Base-by-base conservation (phyloP, 495 filamentous ascomycete species). In the Aspergillus bridgeri region DNA sequence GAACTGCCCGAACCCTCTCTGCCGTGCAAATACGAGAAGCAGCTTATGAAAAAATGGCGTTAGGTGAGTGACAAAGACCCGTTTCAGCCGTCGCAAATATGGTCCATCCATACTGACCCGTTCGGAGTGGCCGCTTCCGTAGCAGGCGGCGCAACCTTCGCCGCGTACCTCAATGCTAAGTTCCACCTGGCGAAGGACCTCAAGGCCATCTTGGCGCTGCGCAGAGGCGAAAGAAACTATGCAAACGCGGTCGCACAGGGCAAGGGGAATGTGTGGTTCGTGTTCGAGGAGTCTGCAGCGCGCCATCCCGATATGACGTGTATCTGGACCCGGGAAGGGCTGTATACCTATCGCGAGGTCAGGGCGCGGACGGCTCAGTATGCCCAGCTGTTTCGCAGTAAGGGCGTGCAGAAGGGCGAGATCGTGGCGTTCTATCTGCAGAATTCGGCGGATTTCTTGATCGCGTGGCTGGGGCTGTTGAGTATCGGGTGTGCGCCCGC, bases 161-260 rank as follows among this genome's bases (percentile, higher is more conserved):
- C 79, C 25, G 75, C 78, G 17, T 92, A 92, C 65, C 73, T 90
- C 48, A 83, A 91, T 60, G 89, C 85, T 52, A 89, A 88, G 75
- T 85, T 81, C 53, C 80, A 86, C 64, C 56, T 91, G 49, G 57
- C 63, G 27, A 85, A 89, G 63, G 88, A 91, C 68, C 45, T 87
- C 21, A 52, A 62, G 2, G 58, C 47, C 2, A 43, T 83, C 48
- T 73, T 63, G 24, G 63, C 33, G 19, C 33, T 59, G 48, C 72
- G 63, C 13, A 64, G 63, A 33, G 64, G 70, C n/a, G 67, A 74
- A 46, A 72, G 76, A 11, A 59, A 72, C 29, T 75, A 73, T 59
- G 58, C 64, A 42, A 66, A 61, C 47, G 72, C 70, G 20, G 59
- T 74, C 74, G 70, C 75, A 38, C 62, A 75, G 11, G 78, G 83